Conservation (phyloP, 2,329 filamentous ascomycete species). For the Atkinsonella texensis region DNA sequence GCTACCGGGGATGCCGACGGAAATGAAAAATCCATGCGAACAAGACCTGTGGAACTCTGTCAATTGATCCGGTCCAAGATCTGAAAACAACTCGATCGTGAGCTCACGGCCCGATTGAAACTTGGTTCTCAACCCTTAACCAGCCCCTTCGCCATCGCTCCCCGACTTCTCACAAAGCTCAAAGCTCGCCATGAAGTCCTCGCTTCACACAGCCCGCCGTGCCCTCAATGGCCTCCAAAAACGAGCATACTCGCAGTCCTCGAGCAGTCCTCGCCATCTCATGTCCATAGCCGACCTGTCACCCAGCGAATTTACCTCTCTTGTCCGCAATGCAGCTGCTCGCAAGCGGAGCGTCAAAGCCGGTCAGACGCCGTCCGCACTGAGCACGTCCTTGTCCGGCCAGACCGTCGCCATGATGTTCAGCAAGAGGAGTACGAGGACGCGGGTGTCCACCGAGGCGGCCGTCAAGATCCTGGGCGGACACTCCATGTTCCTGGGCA, state of each 20-base stretch:
- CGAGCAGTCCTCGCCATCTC: slow-evolving; percentile 59
- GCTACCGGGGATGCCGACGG: neutral
- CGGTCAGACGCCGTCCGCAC: slow-evolving; percentile 37
- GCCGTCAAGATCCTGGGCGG: slow-evolving; percentile 82
- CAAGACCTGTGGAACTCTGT: neutral
- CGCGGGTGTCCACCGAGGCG: slow-evolving; percentile 84
- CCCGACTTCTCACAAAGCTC: neutral
- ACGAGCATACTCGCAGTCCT: slow-evolving; percentile 30
- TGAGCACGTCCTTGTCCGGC: slow-evolving; percentile 54
- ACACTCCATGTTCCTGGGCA: slow-evolving; percentile 91
- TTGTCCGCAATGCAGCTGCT: slow-evolving; percentile 70
- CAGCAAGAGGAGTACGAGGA: slow-evolving; percentile 89
- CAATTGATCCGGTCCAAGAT: neutral
- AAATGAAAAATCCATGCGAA: neutral
- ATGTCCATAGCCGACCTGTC: slow-evolving; percentile 84
- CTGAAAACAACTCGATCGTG: neutral
- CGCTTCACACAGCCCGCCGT: slow-evolving; percentile 21
- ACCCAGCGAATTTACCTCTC: slow-evolving; percentile 62
- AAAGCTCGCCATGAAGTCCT: slow-evolving; percentile 19
- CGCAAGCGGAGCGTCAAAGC: slow-evolving; percentile 71
- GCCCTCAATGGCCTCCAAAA: slow-evolving; percentile 25
- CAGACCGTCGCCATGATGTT: slow-evolving; percentile 93
- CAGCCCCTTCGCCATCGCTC: neutral
- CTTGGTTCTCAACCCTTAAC: neutral
- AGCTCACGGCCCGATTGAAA: neutral